Evolutionary conservation across 352 stramenopile species (phyloP).

Genomic region (Phytophthora cryptogea): DNA sequence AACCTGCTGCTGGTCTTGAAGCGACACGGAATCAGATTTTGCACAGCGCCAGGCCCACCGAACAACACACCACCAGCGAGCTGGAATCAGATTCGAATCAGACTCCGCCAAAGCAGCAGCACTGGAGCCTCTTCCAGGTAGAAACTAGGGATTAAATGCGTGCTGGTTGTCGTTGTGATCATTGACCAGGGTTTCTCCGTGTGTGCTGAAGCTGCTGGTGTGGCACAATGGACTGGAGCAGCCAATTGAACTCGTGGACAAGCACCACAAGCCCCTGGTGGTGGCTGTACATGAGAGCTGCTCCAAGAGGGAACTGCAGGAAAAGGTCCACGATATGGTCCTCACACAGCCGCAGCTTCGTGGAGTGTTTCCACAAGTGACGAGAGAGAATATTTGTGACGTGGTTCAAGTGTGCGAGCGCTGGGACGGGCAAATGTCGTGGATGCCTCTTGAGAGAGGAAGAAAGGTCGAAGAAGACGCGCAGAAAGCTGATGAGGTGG

Average conservation of each 20-base stretch:
- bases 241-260: constrained; percentile 29
- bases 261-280: constrained; percentile 34
- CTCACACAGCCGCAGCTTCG: constrained; percentile 43
- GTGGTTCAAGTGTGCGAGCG: constrained; percentile 53
- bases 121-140: constrained; percentile 15
- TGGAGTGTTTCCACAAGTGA: constrained; percentile 41
- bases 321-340: constrained; percentile 20
- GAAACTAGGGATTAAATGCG: background rate
- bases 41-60: background rate
- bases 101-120: background rate
- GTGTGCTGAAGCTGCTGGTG: constrained; percentile 31
- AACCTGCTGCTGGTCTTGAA: constrained; percentile 6
- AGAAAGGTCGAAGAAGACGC: background rate
- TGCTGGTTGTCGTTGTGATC: background rate
- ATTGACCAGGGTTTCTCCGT: background rate
- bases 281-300: constrained; percentile 32
- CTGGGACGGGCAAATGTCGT: constrained; percentile 34
- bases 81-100: constrained; percentile 22
- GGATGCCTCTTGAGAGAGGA: constrained; percentile 35
- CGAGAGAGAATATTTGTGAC: constrained; percentile 29
- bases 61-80: background rate
- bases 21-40: constrained; percentile 28
- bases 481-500: constrained; percentile 9
- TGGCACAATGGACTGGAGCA: constrained; percentile 28
- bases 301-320: constrained; percentile 7